phyloP scores from a whole-genome alignment of 768 basidiomycete species.

The Auricularia heimuer region DNA sequence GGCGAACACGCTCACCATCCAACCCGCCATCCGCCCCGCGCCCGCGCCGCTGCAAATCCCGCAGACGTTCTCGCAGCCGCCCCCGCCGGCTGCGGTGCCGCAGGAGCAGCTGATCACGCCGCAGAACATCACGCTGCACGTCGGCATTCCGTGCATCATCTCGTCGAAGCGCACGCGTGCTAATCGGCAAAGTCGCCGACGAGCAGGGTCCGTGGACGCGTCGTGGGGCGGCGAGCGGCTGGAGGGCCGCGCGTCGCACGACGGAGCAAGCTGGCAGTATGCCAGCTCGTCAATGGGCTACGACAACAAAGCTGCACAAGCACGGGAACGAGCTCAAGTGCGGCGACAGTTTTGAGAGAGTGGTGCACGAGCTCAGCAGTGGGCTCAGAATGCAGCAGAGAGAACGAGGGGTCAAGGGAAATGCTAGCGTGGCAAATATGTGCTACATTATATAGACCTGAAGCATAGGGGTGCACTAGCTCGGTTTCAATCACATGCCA shows the following conservation, averaged over 20 bases:
- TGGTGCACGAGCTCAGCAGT: too few relatives aligned
- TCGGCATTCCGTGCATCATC: conserved; percentile 87
- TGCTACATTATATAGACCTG: too few relatives aligned
- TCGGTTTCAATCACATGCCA: too few relatives aligned
- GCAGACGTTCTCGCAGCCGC: conserved; percentile 1
- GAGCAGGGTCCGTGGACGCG: conserved; percentile 61
- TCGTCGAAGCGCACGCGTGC: conserved; percentile 68
- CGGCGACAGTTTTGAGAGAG: too few relatives aligned
- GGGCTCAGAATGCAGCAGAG: too few relatives aligned
- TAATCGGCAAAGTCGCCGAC: conserved; percentile 84
- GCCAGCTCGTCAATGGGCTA: too few relatives aligned
- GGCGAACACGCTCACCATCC: conserved; percentile 3
- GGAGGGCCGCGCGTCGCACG: conserved; percentile 73
- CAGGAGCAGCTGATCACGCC: conserved; percentile 2
- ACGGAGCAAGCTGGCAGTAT: conserved; percentile 33
- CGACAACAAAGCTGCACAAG: too few relatives aligned
- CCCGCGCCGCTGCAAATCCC: neutral
- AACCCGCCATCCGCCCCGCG: neutral
- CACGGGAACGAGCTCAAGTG: too few relatives aligned
- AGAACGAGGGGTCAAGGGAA: too few relatives aligned
- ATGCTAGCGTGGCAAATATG: too few relatives aligned
- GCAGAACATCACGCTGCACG: conserved; percentile 62
- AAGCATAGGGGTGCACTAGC: too few relatives aligned
- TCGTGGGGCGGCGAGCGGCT: conserved; percentile 40
- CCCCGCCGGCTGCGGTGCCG: conserved; percentile 1